Evolutionary conservation across 331 rosid species (phyloP).

Genomic region (Quercus phellos): DNA sequence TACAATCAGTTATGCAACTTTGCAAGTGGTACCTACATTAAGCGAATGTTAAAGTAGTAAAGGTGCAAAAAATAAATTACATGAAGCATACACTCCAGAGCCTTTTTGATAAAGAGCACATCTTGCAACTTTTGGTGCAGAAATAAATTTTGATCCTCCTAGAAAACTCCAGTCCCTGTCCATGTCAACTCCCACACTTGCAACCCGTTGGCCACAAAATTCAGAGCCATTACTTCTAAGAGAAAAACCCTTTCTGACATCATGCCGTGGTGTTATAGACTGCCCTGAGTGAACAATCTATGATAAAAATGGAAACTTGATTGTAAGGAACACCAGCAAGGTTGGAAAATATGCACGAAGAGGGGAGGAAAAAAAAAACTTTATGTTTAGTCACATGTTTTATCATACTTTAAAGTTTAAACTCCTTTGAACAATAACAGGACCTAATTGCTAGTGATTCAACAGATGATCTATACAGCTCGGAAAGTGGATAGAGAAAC

Average conservation of each 20-base stretch:
- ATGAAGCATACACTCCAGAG: constrained; percentile 49
- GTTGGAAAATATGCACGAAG: neutral
- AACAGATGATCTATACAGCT: neutral
- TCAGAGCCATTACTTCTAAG: constrained; percentile 36
- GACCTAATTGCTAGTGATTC: neutral
- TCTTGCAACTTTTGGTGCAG: constrained; percentile 40
- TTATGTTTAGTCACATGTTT: neutral
- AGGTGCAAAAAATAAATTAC: constrained; percentile 35
- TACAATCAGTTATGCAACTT: neutral
- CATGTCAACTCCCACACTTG: constrained; percentile 24
- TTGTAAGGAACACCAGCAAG: constrained; percentile 10
- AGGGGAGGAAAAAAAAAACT: neutral
- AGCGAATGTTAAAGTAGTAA: neutral
- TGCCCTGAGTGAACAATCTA: constrained; percentile 38
- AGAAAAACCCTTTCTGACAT: constrained; percentile 30
- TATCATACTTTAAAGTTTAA: neutral
- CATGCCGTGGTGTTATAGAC: constrained; percentile 23
- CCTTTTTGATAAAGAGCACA: constrained; percentile 28
- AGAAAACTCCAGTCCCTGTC: constrained; percentile 57
- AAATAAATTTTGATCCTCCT: constrained; percentile 61
- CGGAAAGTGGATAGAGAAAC: neutral
- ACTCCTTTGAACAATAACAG: neutral
- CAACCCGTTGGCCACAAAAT: constrained; percentile 29
- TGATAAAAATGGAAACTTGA: constrained; percentile 25
- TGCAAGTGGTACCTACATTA: neutral